These are phyloP conservation scores for Lachancea nothofagi DNA, from an alignment of 805 yeast genomes.

Conservation along the genomic window DNA sequence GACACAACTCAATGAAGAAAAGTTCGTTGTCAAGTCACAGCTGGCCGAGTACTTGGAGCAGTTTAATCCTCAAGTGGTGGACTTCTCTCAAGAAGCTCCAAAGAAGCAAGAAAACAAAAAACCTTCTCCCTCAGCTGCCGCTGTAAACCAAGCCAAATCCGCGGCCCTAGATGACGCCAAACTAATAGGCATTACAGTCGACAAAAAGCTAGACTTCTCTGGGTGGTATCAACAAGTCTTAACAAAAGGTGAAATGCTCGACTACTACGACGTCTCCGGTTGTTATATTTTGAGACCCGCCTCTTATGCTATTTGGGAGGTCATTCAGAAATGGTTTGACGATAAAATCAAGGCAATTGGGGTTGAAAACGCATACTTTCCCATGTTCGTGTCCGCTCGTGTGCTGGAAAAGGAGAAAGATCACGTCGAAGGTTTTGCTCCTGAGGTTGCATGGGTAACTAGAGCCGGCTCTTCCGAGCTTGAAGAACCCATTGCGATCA, in stretches of 20 bases:
- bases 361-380: slow-evolving; percentile 94
- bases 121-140: slow-evolving; percentile 24
- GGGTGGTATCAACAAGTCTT: slow-evolving; percentile 96
- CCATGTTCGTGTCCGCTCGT: slow-evolving; percentile 91
- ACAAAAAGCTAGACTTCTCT: slow-evolving; percentile 86
- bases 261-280: slow-evolving; percentile 97
- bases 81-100: slow-evolving; percentile 39
- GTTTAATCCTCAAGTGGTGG: slow-evolving; percentile 45
- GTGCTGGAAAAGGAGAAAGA: slow-evolving; percentile 97
- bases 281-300: slow-evolving; percentile 97
- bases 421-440: slow-evolving; percentile 98
- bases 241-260: slow-evolving; percentile 96
- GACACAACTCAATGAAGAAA: slow-evolving; percentile 25
- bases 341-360: slow-evolving; percentile 76
- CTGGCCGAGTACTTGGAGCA: slow-evolving; percentile 33
- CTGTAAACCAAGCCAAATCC: slow-evolving; percentile 27
- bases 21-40: slow-evolving; percentile 26
- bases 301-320: slow-evolving; percentile 92
- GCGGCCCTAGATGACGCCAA: slow-evolving; percentile 79
- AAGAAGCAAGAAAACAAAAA: slow-evolving; percentile 33
- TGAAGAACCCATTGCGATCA: slow-evolving; percentile 97
- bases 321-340: slow-evolving; percentile 84
- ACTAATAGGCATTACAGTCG: slow-evolving; percentile 92
- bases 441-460: slow-evolving; percentile 99
- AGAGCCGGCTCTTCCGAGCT: slow-evolving; percentile 89